These are phyloP conservation scores for Endotrypanum monterogeii DNA, from an alignment of 208 protist genomes.

Conservation along the genomic window DNA sequence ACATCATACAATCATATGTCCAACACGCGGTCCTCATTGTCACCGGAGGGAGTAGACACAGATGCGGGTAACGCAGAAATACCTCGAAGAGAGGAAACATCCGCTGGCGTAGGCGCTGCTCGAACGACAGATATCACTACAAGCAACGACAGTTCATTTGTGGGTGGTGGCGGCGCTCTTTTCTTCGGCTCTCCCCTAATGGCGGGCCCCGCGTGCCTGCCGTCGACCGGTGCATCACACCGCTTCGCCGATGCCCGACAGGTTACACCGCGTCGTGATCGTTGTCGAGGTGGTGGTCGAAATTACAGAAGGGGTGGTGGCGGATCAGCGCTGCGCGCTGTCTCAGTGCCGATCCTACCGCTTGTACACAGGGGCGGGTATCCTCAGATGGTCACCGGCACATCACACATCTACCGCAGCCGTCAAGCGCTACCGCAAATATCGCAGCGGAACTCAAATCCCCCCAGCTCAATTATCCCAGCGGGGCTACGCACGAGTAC, in stretches of 20 bases:
- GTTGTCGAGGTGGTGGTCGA: background rate
- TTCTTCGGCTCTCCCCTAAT: conserved; percentile 28
- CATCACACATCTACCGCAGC: conserved; percentile 1
- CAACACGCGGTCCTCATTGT: background rate
- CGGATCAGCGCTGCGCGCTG: conserved; percentile 30
- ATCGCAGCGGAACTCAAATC: background rate
- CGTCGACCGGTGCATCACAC: background rate
- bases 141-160: conserved; percentile 3
- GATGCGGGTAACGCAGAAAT: background rate
- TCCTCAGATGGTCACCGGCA: conserved; percentile 4
- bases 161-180: conserved; percentile 10
- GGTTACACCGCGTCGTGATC: background rate
- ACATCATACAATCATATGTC: background rate
- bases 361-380: conserved; percentile 26
- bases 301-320: background rate
- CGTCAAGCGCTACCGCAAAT: background rate
- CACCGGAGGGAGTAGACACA: background rate
- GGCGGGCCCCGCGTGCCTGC: background rate
- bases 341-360: conserved; percentile 50
- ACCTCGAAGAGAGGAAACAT: background rate
- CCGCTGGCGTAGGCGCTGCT: background rate
- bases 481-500: conserved; percentile 7
- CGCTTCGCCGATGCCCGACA: background rate
- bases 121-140: background rate
- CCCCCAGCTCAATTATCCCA: background rate